phyloP scores from a whole-genome alignment of 2,329 filamentous ascomycete species.

The Keithomyces neogunnii region DNA sequence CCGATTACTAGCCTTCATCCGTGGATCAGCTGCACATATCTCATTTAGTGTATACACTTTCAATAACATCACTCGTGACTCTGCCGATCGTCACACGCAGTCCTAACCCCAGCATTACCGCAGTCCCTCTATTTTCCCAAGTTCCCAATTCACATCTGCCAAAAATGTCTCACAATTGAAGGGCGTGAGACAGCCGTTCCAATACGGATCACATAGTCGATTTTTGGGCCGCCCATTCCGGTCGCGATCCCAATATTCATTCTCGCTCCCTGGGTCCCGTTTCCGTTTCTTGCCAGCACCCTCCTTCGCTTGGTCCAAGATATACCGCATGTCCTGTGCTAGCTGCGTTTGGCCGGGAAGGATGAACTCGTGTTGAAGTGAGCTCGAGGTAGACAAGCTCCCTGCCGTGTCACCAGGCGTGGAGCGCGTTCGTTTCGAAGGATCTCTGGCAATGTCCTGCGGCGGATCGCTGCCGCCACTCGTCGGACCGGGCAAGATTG shows the following conservation, averaged over 20 bases:
- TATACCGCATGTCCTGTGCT: not conserved
- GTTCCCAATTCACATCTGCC: not conserved
- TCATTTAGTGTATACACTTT: too few relatives aligned
- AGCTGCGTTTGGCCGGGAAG: not conserved
- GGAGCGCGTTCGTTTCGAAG: not conserved
- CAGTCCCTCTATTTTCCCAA: not conserved
- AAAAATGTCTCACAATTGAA: not conserved
- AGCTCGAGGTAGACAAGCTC: not conserved
- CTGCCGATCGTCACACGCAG: too few relatives aligned
- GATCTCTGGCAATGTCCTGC: not conserved
- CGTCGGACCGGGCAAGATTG: not conserved
- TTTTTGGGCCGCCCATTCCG: not conserved
- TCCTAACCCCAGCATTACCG: not conserved
- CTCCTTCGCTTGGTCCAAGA: not conserved
- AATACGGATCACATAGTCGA: not conserved
- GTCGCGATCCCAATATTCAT: not conserved
- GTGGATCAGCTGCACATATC: too few relatives aligned
- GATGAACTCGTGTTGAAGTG: not conserved
- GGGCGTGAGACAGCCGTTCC: not conserved
- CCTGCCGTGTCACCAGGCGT: not conserved
- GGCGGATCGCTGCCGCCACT: not conserved
- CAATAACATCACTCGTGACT: too few relatives aligned
- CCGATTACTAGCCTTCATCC: too few relatives aligned
- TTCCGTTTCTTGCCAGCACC: not conserved
- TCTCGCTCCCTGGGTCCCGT: not conserved